phyloP scores from a whole-genome alignment of 1,284 basidiomycete genomes.

The Ceratobasidium sp. region DNA sequence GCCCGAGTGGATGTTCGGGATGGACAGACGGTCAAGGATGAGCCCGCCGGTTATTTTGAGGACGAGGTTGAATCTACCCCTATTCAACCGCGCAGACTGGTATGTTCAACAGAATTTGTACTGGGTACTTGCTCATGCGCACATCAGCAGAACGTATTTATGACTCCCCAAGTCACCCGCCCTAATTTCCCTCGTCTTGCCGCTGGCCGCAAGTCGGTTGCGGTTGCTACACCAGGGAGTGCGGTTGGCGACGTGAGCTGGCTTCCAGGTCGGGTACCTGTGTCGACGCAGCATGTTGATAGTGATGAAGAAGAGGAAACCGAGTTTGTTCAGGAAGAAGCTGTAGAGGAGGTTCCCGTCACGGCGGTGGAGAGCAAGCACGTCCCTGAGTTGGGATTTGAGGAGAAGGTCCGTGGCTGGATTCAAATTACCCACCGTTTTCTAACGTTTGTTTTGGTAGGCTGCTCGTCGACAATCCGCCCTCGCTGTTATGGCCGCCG shows the following conservation, averaged over 20 bases:
- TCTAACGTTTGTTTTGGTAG: not conserved
- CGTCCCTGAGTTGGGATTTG: conserved; percentile 8
- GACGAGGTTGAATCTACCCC: conserved; percentile 27
- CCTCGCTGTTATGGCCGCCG: conserved; percentile 38
- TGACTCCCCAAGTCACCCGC: conserved; percentile 41
- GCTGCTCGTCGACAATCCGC: conserved; percentile 43
- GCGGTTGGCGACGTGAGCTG: conserved; percentile 28
- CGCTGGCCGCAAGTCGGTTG: conserved; percentile 41
- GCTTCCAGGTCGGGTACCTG: conserved; percentile 43
- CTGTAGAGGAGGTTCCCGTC: not conserved
- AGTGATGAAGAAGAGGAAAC: conserved; percentile 24
- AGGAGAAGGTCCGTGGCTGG: conserved; percentile 24
- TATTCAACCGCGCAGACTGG: conserved; percentile 29
- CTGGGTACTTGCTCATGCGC: not conserved
- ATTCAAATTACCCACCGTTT: not conserved
- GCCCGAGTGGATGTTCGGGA: conserved; percentile 5
- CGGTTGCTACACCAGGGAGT: conserved; percentile 5
- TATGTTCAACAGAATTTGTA: not conserved
- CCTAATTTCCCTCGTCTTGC: conserved; percentile 30
- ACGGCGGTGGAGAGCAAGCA: not conserved
- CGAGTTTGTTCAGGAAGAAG: not conserved
- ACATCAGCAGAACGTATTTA: conserved; percentile 28
- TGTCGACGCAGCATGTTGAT: conserved; percentile 19
- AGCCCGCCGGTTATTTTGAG: conserved; percentile 6
- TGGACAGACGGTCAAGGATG: not conserved